Evolutionary conservation across 805 yeast genomes (phyloP).

Genomic region (Wickerhamiella shivajii): DNA sequence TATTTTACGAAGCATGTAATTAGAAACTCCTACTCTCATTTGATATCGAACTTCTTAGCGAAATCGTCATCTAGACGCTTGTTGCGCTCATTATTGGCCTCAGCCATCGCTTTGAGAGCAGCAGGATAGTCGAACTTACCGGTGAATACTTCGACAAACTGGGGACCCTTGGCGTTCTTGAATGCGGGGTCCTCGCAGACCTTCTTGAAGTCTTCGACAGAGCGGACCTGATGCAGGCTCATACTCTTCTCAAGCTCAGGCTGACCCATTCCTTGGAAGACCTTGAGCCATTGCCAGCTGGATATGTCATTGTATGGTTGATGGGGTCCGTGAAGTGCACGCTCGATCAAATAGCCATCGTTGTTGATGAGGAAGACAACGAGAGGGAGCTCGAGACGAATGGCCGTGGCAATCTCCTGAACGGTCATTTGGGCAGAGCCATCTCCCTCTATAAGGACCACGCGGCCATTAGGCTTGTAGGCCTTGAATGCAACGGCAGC

Average conservation of each 20-base stretch:
- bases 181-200: conserved; percentile 28
- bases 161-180: conserved; percentile 26
- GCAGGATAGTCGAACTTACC: conserved; percentile 53
- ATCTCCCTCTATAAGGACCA: conserved; percentile 76
- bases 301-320: conserved; percentile 72
- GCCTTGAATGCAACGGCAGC: conserved; percentile 38
- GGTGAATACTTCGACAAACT: conserved; percentile 45
- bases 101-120: conserved; percentile 30
- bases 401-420: conserved; percentile 60
- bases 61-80: no score
- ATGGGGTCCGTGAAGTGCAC: conserved; percentile 65
- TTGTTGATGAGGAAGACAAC: conserved; percentile 66
- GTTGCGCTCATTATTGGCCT: conserved; percentile 18
- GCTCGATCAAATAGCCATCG: conserved; percentile 79
- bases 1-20: conserved; percentile 63
- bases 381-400: conserved; percentile 47
- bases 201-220: conserved; percentile 27
- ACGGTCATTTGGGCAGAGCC: conserved; percentile 92
- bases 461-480: conserved; percentile 30
- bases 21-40: conserved; percentile 21
- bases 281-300: conserved; percentile 54
- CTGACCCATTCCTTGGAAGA: conserved; percentile 2
- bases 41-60: no score
- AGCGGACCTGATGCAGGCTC: conserved; percentile 31
- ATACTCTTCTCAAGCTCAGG: conserved; percentile 24